These are phyloP conservation scores for Haberlea rhodopensis DNA, from an alignment of 257 asterid genomes.

Conservation along the genomic window DNA sequence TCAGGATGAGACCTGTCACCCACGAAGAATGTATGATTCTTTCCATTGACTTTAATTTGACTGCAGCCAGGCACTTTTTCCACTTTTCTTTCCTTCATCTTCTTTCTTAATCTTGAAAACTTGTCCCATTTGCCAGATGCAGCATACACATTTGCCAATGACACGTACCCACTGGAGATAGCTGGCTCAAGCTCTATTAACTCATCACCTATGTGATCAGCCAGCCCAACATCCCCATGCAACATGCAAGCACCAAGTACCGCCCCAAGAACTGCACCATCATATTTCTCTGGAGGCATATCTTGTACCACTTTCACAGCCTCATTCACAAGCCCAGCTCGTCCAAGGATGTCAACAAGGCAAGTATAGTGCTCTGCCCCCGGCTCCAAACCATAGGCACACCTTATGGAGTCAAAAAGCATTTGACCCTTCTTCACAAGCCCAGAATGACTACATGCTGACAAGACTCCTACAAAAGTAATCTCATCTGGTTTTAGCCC, in stretches of 20 bases:
- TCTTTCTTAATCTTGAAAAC: slow-evolving; percentile 47
- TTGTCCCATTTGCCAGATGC: slow-evolving; percentile 57
- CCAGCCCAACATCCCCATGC: slow-evolving; percentile 46
- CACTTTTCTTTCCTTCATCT: slow-evolving; percentile 53
- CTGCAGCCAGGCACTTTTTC: slow-evolving; percentile 53
- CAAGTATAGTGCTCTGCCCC: slow-evolving; percentile 50
- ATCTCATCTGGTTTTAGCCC: slow-evolving; percentile 50
- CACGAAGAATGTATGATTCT: slow-evolving; percentile 45
- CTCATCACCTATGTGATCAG: slow-evolving; percentile 39
- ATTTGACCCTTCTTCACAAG: slow-evolving; percentile 54
- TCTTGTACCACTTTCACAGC: slow-evolving; percentile 44
- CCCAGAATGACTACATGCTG: slow-evolving; percentile 71
- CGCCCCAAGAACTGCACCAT: slow-evolving; percentile 59
- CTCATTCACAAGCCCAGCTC: slow-evolving; percentile 36
- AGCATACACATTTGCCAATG: slow-evolving; percentile 52
- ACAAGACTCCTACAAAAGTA: slow-evolving; percentile 54
- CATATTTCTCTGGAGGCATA: slow-evolving; percentile 53
- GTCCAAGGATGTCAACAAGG: slow-evolving; percentile 42
- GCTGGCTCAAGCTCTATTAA: slow-evolving; percentile 52
- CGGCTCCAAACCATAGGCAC: slow-evolving; percentile 49
- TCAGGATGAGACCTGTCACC: slow-evolving; percentile 52
- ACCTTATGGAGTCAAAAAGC: slow-evolving; percentile 51
- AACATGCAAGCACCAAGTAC: slow-evolving; percentile 54
- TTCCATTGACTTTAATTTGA: slow-evolving; percentile 56
- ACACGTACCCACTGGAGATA: slow-evolving; percentile 48